phyloP scores from a whole-genome alignment of 768 basidiomycete species.

The Lactarius indigo region DNA sequence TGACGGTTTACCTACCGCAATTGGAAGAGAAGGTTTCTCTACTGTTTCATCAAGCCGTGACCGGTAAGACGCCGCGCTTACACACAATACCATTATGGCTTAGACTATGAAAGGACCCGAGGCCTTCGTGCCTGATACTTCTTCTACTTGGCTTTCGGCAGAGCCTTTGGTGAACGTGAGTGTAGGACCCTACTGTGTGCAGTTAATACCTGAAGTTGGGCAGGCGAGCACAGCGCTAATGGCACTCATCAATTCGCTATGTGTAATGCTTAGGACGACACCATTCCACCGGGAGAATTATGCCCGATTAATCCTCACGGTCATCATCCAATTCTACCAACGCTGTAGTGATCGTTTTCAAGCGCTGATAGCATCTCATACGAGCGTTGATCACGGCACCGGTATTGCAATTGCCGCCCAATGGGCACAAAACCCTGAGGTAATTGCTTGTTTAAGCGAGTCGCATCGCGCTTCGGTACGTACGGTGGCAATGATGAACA shows the following conservation, averaged over 20 bases:
- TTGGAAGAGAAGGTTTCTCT: conserved; percentile 89
- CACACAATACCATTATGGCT: conserved; percentile 6
- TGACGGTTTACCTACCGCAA: conserved; percentile 90
- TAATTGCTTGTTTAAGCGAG: conserved; percentile 71
- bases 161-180: conserved; percentile 78
- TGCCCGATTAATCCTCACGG: conserved; percentile 85
- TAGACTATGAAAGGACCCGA: conserved; percentile 57
- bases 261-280: conserved; percentile 83
- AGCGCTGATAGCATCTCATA: conserved; percentile 53
- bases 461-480: conserved; percentile 53
- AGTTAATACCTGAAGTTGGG: conserved; percentile 9
- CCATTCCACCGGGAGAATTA: conserved; percentile 97
- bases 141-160: conserved; percentile 57
- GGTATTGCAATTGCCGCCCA: conserved; percentile 58
- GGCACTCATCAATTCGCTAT: conserved; percentile 87
- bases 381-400: conserved; percentile 37
- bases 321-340: conserved; percentile 96
- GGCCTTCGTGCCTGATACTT: conserved; percentile 80
- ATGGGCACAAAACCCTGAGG: conserved; percentile 83
- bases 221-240: conserved; percentile 83
- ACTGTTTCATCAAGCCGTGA: conserved; percentile 82
- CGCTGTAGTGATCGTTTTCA: conserved; percentile 88
- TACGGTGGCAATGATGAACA: conserved; percentile 14
- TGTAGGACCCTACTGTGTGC: neutral
- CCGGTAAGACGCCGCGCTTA: conserved; percentile 43